A percentile compares a stretch with the other conserved stretches of the same genome.
Evolutionary conservation across 805 yeast species (phyloP).

Genomic region (Teunomyces aglyptinius): DNA sequence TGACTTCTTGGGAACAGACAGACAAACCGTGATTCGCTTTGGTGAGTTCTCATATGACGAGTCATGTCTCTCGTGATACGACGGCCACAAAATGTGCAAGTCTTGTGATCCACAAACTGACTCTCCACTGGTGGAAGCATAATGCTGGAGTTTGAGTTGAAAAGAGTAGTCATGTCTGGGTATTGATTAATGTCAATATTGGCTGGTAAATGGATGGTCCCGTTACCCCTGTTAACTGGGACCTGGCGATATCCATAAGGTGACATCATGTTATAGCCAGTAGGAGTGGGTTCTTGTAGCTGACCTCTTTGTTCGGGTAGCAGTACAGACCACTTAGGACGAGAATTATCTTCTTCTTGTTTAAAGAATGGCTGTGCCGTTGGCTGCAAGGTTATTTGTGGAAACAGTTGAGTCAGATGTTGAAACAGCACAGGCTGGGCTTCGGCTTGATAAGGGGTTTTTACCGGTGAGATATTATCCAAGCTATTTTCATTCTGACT

Average conservation of each 20-base stretch:
- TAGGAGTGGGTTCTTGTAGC: neutral
- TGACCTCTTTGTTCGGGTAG: neutral
- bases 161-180: slow-evolving; percentile 40
- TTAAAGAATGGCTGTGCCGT: neutral
- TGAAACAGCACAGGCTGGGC: neutral
- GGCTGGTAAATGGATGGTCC: slow-evolving; percentile 11
- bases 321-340: neutral
- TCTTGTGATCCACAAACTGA: slow-evolving; percentile 35
- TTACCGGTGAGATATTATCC: slow-evolving; percentile 7
- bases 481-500: slow-evolving; percentile 3
- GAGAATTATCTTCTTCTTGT: neutral
- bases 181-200: slow-evolving; percentile 21
- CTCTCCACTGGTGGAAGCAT: slow-evolving; percentile 36
- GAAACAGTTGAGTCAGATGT: neutral
- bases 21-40: slow-evolving; percentile 51
- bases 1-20: slow-evolving; percentile 56
- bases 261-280: neutral
- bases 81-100: slow-evolving; percentile 55
- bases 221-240: neutral
- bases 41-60: slow-evolving; percentile 63
- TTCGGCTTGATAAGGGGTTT: slow-evolving; percentile 1
- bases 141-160: slow-evolving; percentile 32
- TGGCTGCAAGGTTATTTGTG: neutral
- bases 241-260: neutral
- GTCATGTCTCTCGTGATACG: slow-evolving; percentile 58